Conservation (phyloP, 768 basidiomycete genomes). For the Pleurotus platypus region DNA sequence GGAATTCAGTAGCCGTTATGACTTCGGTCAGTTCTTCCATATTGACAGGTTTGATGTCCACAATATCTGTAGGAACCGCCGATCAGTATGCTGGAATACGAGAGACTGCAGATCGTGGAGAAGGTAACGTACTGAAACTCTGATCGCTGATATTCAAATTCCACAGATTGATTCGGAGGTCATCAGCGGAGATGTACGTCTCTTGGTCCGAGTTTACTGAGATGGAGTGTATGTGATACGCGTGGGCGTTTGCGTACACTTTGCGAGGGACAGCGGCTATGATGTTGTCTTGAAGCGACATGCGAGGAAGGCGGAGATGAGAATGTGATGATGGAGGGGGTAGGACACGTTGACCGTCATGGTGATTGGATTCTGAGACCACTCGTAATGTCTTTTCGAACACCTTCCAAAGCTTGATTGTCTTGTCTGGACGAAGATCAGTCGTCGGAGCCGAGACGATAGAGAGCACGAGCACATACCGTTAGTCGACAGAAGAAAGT, state of each 20-base stretch:
- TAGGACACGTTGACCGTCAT: slow-evolving; percentile 70
- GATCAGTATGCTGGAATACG: background rate
- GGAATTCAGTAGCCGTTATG: slow-evolving; percentile 99
- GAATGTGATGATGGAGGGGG: slow-evolving; percentile 54
- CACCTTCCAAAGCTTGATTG: slow-evolving; percentile 99
- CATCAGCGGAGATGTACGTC: slow-evolving; percentile 99
- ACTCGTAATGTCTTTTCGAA: slow-evolving; percentile 96
- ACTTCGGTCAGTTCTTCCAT: slow-evolving; percentile 99
- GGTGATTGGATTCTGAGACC: slow-evolving; percentile 94
- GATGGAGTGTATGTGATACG: slow-evolving; percentile 99
- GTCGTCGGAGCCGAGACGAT: background rate
- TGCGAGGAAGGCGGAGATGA: slow-evolving; percentile 83
- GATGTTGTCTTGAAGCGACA: slow-evolving; percentile 94
- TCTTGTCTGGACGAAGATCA: slow-evolving; percentile 71
- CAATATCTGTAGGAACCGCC: slow-evolving; percentile 67
- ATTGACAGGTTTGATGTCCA: slow-evolving; percentile 99
- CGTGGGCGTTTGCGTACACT: slow-evolving; percentile 98
- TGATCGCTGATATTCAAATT: slow-evolving; percentile 98
- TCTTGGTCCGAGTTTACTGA: slow-evolving; percentile 99
- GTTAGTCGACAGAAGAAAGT: slow-evolving; percentile 96
- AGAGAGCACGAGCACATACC: slow-evolving; percentile 47
- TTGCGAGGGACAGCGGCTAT: slow-evolving; percentile 98
- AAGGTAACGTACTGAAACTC: slow-evolving; percentile 83
- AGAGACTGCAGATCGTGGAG: background rate
- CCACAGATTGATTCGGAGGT: slow-evolving; percentile 96